Evolutionary conservation across 192 early-diverging fungal species (phyloP), one percentile per base, ranked within the genome.

Genomic region (Backusella tuberculispora): DNA sequence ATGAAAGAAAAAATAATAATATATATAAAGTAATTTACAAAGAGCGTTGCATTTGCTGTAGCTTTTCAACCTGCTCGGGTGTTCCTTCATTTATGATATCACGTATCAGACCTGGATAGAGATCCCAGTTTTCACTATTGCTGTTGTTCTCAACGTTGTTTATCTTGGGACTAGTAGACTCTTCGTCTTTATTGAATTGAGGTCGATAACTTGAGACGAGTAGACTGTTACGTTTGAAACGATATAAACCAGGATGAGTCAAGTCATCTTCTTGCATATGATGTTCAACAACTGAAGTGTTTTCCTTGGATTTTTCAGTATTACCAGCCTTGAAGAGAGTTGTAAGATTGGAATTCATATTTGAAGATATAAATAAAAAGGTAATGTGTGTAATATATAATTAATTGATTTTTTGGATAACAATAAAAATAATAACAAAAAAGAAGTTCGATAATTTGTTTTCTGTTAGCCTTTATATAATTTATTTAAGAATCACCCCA

Each of bases 101-200:
- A 44, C 71, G 71, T 44, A 73, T 64, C 40, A 73, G n/a, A 29
- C 53, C 34, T 6, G 71, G 71, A 64, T 73, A 73, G 37, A 73
- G 53, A 34, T 73, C 71, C 71, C 71, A 73, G 29, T 71, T 8
- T 26, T 69, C 6, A 47, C n/a, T 8, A 7, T 7, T 21, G 4
- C 6, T 10, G 14, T 24, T 12, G 24, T 34, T 34, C 0, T 34
- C 29, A 34, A 14, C 2, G 1, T 63, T 63, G 13, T 10, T 34
- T n/a, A 34, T 17, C 24, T 34, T 15, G 15, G 24, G 14, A 8
- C 45, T 10, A 8, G 4, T 44, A 0, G 13, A 0, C 7, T 10
- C 7, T 29, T 29, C 21, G 0, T 12, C 0, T 1, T 40, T 17
- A 34, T 15, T 10, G 44, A 43, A 69, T 26, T 67, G 37, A 5